A percentile compares a stretch with the other conserved stretches of the same genome.
Evolutionary conservation across 1,139 yeast species (phyloP).

Genomic region (Candida labiduridarum): DNA sequence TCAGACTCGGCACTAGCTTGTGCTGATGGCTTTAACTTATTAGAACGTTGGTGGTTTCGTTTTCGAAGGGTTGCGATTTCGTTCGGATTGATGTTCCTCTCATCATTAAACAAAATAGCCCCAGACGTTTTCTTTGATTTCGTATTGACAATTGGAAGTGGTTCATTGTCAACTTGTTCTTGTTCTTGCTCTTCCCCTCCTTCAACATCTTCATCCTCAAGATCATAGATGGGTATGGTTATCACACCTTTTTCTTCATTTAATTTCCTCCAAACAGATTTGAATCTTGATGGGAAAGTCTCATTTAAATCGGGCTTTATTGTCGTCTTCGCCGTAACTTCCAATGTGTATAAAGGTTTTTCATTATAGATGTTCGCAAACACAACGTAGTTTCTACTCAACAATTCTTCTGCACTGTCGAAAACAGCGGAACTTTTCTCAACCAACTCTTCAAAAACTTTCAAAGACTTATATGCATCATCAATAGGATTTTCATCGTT

Average conservation of each 20-base stretch:
- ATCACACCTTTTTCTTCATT: constrained; percentile 16
- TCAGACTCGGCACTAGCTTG: constrained; percentile 15
- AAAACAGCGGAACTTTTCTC: background rate
- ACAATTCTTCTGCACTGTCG: constrained; percentile 12
- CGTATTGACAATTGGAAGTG: no score
- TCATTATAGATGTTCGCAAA: constrained; percentile 16
- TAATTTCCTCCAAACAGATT: constrained; percentile 21
- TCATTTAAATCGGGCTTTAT: constrained; percentile 23
- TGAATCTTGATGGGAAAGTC: constrained; percentile 19
- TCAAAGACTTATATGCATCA: background rate
- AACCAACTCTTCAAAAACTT: constrained; percentile 7
- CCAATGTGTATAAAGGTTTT: no score
- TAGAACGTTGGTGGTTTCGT: constrained; percentile 18
- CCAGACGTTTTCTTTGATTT: constrained; percentile 1
- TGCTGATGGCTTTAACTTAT: constrained; percentile 12
- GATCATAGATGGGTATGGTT: constrained; percentile 15
- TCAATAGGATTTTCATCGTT: background rate
- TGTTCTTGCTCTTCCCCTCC: constrained; percentile 11
- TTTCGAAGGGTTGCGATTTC: constrained; percentile 60
- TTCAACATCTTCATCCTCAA: constrained; percentile 18
- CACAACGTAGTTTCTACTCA: constrained; percentile 18
- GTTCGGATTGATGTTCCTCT: constrained; percentile 35
- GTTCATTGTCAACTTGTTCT: constrained; percentile 7
- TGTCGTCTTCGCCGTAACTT: constrained; percentile 18
- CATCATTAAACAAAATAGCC: constrained; percentile 12